These are phyloP conservation scores for Plasmodium knowlesi DNA, from an alignment of 169 alveolate genomes.

Conservation along the genomic window DNA sequence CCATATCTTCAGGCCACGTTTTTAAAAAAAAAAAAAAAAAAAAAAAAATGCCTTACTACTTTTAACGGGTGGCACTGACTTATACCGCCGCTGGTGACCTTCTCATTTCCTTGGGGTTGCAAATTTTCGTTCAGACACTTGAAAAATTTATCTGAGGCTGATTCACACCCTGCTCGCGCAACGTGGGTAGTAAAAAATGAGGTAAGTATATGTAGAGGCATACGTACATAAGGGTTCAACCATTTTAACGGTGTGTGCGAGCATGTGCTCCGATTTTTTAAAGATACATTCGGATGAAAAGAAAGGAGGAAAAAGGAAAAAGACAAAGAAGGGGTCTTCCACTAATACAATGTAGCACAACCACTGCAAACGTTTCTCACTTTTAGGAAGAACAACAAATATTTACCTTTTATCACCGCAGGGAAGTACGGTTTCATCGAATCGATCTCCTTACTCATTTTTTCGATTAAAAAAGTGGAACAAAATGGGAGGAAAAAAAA, in stretches of 20 bases:
- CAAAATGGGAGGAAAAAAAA: background rate
- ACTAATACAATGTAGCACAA: background rate
- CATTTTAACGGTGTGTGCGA: background rate
- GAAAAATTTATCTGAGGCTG: conserved; percentile 42
- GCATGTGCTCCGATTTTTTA: background rate
- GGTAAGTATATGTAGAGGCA: background rate
- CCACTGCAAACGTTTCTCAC: background rate
- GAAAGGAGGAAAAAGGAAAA: background rate
- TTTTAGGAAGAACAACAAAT: background rate
- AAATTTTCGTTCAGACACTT: conserved; percentile 29
- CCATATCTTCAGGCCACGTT: background rate
- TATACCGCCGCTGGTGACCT: background rate
- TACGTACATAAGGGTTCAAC: background rate
- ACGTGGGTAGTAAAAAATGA: background rate
- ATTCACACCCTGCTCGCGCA: conserved; percentile 30
- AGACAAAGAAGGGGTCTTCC: background rate
- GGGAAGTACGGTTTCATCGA: conserved; percentile 62
- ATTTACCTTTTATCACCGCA: conserved; percentile 28
- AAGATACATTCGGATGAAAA: background rate
- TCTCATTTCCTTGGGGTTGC: conserved; percentile 47
- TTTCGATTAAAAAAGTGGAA: background rate
- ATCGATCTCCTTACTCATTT: conserved; percentile 20
- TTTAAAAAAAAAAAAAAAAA: background rate
- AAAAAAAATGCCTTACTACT: background rate
- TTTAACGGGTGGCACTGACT: conserved; percentile 28